Base-by-base conservation (phyloP, 768 basidiomycete genomes). In the Agaricus subrufescens region DNA sequence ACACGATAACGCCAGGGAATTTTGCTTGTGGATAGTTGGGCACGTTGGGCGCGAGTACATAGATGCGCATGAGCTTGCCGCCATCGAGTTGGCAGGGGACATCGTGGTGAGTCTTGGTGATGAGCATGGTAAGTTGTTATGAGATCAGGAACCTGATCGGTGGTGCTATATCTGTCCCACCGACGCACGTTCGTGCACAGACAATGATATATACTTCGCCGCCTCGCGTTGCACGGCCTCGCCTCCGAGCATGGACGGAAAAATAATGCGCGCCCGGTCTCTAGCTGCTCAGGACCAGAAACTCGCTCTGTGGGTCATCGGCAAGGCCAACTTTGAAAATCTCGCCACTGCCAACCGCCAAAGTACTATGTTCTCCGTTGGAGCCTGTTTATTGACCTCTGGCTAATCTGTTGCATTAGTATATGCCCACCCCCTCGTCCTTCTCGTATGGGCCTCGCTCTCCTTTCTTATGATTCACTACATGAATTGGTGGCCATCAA, bases 1-100 rank as follows among this genome's bases (percentile, higher is more conserved):
- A 92, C 42, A 87, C 84, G 9, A 93, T 81, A 25, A 93, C 87
- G 85, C 91, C 92, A 66, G 93, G 94, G 67, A 95, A 96, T 70
- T 87, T 92, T 26, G 92, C 94, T 45, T 92, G 80, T 0, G 94
- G 94, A 67, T 96, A 94, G 47, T 86, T 81, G 10, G 88, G 85
- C 12, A 94, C 66, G 50, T 76, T 78, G 6, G 94, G 94, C 19
- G 90, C 82, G 56, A 94, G 87, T 31, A 97, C 75, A 66, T 87
- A 94, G 40, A 96, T 84, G 52, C 93, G 78, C 59, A 94, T 87
- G 0, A 87, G 85, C 3, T 76, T 77, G 9, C 82, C 83, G 42
- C 68, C 69, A 63, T 86, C 77, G 44, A 90, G 80, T 50, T 80
- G 83, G 52, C 87, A 84, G 40, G 86, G 82, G 4, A 97, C 69